Conservation (phyloP, 164 flowering plant genomes). For the Vitis cinerea region DNA sequence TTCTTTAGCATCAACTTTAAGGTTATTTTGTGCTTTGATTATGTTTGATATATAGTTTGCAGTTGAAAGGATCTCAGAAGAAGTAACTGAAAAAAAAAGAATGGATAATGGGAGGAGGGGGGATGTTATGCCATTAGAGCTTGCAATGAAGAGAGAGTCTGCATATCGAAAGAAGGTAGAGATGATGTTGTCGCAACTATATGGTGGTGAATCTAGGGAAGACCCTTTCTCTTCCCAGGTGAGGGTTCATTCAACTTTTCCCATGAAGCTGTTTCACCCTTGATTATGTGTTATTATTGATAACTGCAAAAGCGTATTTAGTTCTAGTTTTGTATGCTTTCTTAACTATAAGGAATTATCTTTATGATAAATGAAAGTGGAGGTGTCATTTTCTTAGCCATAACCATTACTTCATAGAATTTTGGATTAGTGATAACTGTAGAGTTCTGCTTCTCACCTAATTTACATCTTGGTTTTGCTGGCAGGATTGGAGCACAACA, state of each 20-base stretch:
- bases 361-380: not conserved
- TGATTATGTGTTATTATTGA: too few species aligned
- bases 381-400: not conserved
- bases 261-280: not conserved
- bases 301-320: too few species aligned
- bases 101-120: not conserved
- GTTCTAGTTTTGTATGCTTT: not conserved
- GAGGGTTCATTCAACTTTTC: not conserved
- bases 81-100: constrained; percentile 1
- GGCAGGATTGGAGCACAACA: not conserved
- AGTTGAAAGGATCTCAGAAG: not conserved
- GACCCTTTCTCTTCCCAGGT: constrained; percentile 21
- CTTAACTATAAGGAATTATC: too few species aligned
- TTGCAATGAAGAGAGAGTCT: constrained; percentile 37
- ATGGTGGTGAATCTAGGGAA: constrained; percentile 3
- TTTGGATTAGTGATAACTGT: not conserved
- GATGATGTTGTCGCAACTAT: constrained; percentile 3
- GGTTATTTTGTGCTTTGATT: too few species aligned
- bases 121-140: constrained; percentile 21
- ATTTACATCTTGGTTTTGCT: not conserved
- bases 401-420: not conserved
- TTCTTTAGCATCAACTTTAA: too few species aligned
- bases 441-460: not conserved
- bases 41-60: not conserved
- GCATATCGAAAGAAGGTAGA: constrained; percentile 25